Evolutionary conservation across 2,329 filamentous ascomycete genomes (phyloP), one percentile per base, ranked within the genome.

Genomic region (Aspergillus aculeatus): DNA sequence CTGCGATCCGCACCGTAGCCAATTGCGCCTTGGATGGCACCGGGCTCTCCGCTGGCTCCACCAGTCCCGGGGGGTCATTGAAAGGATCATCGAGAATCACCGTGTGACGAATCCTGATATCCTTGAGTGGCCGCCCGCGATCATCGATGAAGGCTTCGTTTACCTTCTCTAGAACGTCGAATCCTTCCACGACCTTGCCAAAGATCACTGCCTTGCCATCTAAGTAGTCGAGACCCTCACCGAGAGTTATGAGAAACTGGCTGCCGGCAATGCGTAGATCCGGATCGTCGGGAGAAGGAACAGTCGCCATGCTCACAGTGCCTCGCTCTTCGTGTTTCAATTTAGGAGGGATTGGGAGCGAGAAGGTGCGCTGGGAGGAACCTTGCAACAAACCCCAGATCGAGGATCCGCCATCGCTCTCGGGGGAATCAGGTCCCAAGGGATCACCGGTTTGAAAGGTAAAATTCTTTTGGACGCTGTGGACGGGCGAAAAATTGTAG

Each of bases 221-320:
- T 32, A 98, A 79, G 71, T 90, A 96, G 71, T 97, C 93, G 2
- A 96, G 88, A 62, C 95, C 88, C 64, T 96, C 91, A 41, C 91
- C 92, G 4, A 97, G 82, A 0, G 94, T 97, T 62, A 99, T 86
- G 69, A 98, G 88, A 74, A 99, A 99, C 74, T 99, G 94, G 68
- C 92, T 96, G 6, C 85, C 92, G 0, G 92, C 92, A 49, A 96
- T 80, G 32, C 92, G 87, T 60, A 88, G 86, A 68, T 97, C 92
- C 2, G 91, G 89, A 70, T 97, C 90, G 16, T 84, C 83, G 4
- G 87, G 80, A 10, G 89, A 86, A 0, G 90, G 89, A 19, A 87
- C 91, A 0, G 94, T 97, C n/a, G 94, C 95, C 92, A 98, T 96
- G 79, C 93, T 97, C 62, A 99, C 93, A 14, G 92, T 97, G 57